Percentiles rank a stretch among this genome's conserved stretches.
Evolutionary conservation across 1,284 basidiomycete species (phyloP).

Genomic region (Leccinum variabile): DNA sequence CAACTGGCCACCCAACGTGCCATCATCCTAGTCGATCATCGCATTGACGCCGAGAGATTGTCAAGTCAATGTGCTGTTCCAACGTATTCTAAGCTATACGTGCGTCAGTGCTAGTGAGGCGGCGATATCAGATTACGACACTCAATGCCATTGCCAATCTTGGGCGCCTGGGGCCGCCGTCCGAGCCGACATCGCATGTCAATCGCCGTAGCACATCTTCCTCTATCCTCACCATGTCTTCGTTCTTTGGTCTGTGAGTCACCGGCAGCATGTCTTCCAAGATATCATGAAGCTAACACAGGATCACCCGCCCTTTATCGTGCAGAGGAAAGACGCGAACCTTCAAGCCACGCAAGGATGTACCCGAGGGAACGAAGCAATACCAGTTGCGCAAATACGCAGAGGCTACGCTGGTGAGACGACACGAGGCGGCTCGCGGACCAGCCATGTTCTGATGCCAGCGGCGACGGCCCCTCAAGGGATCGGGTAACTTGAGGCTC

Average conservation of each 20-base stretch:
- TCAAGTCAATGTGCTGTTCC: neutral
- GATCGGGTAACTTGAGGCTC: conserved; percentile 88
- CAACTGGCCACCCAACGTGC: neutral
- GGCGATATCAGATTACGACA: conserved; percentile 10
- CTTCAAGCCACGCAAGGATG: conserved; percentile 96
- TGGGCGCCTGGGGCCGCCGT: conserved; percentile 1
- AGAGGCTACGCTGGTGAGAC: conserved; percentile 86
- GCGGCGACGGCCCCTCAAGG: conserved; percentile 48
- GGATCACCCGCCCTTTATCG: conserved; percentile 11
- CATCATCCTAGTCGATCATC: conserved; percentile 4
- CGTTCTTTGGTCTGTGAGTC: conserved; percentile 82
- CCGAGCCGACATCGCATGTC: conserved; percentile 7
- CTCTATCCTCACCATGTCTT: conserved; percentile 55
- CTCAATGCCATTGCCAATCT: conserved; percentile 18
- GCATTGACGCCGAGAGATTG: neutral
- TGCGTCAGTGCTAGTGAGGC: neutral
- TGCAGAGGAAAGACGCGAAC: conserved; percentile 84
- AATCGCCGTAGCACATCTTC: conserved; percentile 12
- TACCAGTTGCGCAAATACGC: conserved; percentile 97
- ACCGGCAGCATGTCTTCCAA: neutral
- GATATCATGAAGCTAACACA: conserved; percentile 11
- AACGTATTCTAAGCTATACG: neutral
- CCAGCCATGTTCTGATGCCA: conserved; percentile 8
- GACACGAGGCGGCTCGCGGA: neutral
- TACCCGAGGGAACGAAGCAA: conserved; percentile 94